Conservation (phyloP, 176 grass and related monocot genomes). For the Oryza brachyantha region DNA sequence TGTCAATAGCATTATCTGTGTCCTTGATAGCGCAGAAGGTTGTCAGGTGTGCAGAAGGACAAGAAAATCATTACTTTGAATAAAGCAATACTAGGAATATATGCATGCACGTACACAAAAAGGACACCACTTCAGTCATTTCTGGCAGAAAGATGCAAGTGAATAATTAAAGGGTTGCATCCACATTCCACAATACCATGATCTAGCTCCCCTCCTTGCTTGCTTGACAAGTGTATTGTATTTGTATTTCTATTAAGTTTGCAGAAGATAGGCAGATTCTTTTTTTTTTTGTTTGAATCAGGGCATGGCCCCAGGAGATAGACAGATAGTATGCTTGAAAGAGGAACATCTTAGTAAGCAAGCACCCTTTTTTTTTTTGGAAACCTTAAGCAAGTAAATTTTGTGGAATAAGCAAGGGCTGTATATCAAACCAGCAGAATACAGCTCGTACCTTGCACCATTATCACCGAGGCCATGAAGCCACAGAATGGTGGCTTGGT, state of each 20-base stretch:
- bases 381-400: not conserved
- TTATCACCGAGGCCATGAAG: constrained; percentile 88
- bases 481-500: constrained; percentile 82
- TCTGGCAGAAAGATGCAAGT: constrained; percentile 34
- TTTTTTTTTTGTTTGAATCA: too few relatives aligned
- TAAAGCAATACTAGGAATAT: constrained; percentile 86
- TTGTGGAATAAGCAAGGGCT: not conserved
- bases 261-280: not conserved
- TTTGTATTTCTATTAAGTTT: not conserved
- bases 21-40: constrained; percentile 14
- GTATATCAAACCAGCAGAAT: not conserved
- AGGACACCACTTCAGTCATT: constrained; percentile 47
- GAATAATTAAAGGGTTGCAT: constrained; percentile 33
- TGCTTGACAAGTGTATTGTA: constrained; percentile 21
- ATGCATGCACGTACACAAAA: constrained; percentile 48
- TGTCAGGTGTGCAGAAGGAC: constrained; percentile 38
- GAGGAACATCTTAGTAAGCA: constrained; percentile 1
- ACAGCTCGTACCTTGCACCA: constrained; percentile 56
- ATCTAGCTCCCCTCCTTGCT: constrained; percentile 12
- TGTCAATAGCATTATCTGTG: constrained; percentile 7
- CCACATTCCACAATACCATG: not conserved
- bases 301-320: too few relatives aligned
- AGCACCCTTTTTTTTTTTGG: too few relatives aligned
- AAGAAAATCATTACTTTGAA: constrained; percentile 35
- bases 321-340: constrained; percentile 24